Evolutionary conservation across 805 yeast species (phyloP).

Genomic region (Cyberlindnera sargentensis): DNA sequence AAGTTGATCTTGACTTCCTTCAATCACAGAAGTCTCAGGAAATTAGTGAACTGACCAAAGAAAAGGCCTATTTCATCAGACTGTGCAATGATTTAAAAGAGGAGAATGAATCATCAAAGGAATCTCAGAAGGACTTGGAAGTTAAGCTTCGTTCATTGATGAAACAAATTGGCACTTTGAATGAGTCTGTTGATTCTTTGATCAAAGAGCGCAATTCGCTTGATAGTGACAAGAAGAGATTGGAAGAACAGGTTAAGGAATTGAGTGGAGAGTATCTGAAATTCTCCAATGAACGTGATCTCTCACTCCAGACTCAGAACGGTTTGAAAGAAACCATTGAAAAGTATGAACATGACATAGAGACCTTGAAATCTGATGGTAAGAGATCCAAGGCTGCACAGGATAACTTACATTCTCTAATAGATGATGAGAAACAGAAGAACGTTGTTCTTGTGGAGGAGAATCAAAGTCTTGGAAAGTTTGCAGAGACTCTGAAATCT

Average conservation of each 20-base stretch:
- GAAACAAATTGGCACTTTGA: slow-evolving; percentile 49
- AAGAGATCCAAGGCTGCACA: slow-evolving; percentile 16
- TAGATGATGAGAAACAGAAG: slow-evolving; percentile 40
- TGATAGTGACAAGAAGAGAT: slow-evolving; percentile 38
- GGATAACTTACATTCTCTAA: slow-evolving; percentile 19
- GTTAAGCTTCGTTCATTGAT: slow-evolving; percentile 37
- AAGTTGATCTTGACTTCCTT: slow-evolving; percentile 52
- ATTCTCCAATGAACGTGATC: slow-evolving; percentile 25
- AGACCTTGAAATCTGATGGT: slow-evolving; percentile 25
- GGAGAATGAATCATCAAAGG: slow-evolving; percentile 35
- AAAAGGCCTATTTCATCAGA: slow-evolving; percentile 36
- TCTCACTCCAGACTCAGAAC: slow-evolving; percentile 13
- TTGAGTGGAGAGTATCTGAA: slow-evolving; percentile 34
- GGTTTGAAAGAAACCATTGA: slow-evolving; percentile 16
- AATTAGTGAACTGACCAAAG: slow-evolving; percentile 32
- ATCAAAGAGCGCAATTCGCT: slow-evolving; percentile 57
- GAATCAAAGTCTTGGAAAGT: slow-evolving; percentile 53
- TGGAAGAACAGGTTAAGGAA: slow-evolving; percentile 39
- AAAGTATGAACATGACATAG: slow-evolving; percentile 26
- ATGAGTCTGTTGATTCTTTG: slow-evolving; percentile 54
- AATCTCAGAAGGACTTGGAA: slow-evolving; percentile 39
- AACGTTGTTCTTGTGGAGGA: slow-evolving; percentile 57
- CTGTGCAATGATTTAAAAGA: slow-evolving; percentile 33
- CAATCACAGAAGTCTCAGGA: slow-evolving; percentile 31
- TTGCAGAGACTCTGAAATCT: slow-evolving; percentile 41